Conservation (phyloP, 441 rosid genomes). For the Euphorbia schlechtendalii region DNA sequence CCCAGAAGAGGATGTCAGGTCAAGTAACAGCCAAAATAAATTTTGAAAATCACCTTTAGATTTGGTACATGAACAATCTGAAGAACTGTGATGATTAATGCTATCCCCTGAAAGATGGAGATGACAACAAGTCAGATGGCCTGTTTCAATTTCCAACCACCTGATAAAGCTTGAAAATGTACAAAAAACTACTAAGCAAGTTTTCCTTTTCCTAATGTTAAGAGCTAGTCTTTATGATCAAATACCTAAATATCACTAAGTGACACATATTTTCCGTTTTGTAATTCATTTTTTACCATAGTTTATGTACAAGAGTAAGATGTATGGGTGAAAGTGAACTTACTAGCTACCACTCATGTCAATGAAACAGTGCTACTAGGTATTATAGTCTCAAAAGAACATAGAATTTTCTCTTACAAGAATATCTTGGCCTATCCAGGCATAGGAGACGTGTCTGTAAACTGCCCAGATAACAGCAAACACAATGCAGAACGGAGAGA, state of each 20-base stretch:
- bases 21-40: constrained; percentile 4
- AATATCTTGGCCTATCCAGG: too few relatives aligned
- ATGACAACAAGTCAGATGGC: constrained; percentile 12
- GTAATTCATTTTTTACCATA: not conserved
- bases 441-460: constrained; percentile 47
- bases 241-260: too few relatives aligned
- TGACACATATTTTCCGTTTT: too few relatives aligned
- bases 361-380: too few relatives aligned
- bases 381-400: not conserved
- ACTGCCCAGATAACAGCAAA: constrained; percentile 93
- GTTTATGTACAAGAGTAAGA: not conserved
- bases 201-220: too few relatives aligned
- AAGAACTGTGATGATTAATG: constrained; percentile 85
- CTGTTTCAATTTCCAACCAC: not conserved
- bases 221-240: too few relatives aligned
- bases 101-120: constrained; percentile 55
- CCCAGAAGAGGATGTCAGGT: not conserved
- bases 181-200: too few relatives aligned
- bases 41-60: constrained; percentile 61
- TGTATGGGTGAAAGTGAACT: too few relatives aligned
- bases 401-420: constrained; percentile 52
- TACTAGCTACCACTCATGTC: too few relatives aligned
- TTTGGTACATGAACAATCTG: constrained; percentile 92
- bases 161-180: not conserved
- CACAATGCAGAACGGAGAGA: constrained; percentile 87